Conservation (phyloP, 768 basidiomycete genomes). For the Lentinula lateritia region DNA sequence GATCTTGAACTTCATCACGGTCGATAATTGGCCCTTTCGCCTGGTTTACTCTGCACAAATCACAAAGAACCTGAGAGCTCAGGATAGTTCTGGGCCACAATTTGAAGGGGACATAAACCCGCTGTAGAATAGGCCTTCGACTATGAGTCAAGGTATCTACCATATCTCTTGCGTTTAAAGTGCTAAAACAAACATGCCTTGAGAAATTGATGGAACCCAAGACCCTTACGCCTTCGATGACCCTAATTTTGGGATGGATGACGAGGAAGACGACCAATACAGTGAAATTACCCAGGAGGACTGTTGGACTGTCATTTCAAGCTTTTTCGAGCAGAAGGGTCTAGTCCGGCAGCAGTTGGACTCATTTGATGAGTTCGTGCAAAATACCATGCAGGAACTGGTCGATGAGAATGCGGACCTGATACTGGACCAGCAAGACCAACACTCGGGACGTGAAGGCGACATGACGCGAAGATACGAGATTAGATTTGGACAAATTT, state of each 20-base stretch:
- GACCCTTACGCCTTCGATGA: conserved; percentile 60
- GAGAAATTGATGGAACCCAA: conserved; percentile 23
- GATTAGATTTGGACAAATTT: conserved; percentile 97
- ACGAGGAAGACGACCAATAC: conserved; percentile 48
- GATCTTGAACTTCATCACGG: neutral
- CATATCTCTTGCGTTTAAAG: conserved; percentile 6
- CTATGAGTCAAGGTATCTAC: conserved; percentile 51
- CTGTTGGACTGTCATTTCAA: conserved; percentile 93
- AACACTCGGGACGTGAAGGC: conserved; percentile 83
- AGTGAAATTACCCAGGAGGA: conserved; percentile 89
- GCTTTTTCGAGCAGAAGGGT: conserved; percentile 96
- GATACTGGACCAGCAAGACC: conserved; percentile 93
- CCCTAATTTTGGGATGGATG: conserved; percentile 47
- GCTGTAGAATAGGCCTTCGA: conserved; percentile 7
- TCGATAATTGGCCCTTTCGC: neutral
- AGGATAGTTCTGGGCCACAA: neutral
- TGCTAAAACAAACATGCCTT: neutral
- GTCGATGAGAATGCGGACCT: conserved; percentile 96
- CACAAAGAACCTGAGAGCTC: neutral
- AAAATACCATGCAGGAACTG: conserved; percentile 98
- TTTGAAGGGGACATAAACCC: neutral
- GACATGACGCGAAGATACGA: conserved; percentile 89
- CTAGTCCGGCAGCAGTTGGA: conserved; percentile 97
- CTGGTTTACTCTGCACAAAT: neutral
- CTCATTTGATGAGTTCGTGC: conserved; percentile 98